Evolutionary conservation across 257 asterid genomes (phyloP).

Genomic region (Solanum pinnatisectum): DNA sequence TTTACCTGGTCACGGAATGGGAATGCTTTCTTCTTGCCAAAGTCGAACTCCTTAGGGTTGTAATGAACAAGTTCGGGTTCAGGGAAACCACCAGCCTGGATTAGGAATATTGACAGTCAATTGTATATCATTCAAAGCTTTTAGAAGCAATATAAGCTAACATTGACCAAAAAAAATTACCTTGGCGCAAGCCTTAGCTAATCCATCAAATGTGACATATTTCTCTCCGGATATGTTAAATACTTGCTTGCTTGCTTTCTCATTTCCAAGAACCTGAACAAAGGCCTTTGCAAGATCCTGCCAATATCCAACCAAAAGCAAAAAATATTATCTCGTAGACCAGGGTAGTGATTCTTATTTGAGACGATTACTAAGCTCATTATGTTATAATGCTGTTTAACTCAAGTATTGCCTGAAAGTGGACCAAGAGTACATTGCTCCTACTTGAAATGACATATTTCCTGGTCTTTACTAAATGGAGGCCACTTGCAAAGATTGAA

Average conservation of each 20-base stretch:
- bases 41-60: constrained; percentile 94
- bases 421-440: not conserved
- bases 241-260: constrained; percentile 77
- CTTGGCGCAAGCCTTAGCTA: constrained; percentile 96
- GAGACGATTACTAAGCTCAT: not conserved
- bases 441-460: not conserved
- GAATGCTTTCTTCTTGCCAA: constrained; percentile 91
- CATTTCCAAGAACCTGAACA: constrained; percentile 79
- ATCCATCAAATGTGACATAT: constrained; percentile 90
- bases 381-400: not conserved
- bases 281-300: constrained; percentile 93
- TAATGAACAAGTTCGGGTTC: constrained; percentile 89
- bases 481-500: not conserved
- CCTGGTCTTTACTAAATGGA: not conserved
- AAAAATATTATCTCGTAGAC: not conserved
- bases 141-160: not conserved
- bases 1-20: constrained; percentile 96
- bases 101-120: not conserved
- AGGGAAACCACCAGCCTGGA: constrained; percentile 97
- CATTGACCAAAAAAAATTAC: constrained; percentile 16
- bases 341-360: not conserved
- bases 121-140: not conserved
- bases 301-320: not conserved
- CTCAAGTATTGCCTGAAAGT: not conserved
- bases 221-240: constrained; percentile 93